Evolutionary conservation across 1,284 basidiomycete species (phyloP).

Genomic region (Pseudozyma hubeiensis): DNA sequence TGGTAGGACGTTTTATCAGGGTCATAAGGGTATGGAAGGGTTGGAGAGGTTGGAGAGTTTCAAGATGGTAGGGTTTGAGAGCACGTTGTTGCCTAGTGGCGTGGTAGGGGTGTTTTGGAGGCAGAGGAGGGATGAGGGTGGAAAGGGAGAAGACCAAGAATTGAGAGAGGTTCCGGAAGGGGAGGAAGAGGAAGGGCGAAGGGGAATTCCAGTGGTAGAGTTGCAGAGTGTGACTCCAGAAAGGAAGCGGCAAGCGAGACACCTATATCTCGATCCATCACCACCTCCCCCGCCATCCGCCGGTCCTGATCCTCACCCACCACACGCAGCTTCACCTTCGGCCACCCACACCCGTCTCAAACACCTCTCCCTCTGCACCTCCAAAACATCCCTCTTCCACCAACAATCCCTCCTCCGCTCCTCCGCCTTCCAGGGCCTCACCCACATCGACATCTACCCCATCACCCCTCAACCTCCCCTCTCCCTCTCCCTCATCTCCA

Average conservation of each 20-base stretch:
- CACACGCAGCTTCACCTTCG: background rate
- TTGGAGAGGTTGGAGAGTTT: constrained; percentile 29
- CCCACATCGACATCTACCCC: constrained; percentile 39
- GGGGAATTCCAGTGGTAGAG: constrained; percentile 7
- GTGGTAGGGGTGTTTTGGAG: constrained; percentile 15
- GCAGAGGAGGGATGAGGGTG: background rate
- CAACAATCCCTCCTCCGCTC: constrained; percentile 12
- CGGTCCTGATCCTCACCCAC: constrained; percentile 4
- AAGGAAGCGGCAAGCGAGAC: constrained; percentile 3
- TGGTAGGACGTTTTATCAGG: constrained; percentile 33
- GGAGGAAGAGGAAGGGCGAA: constrained; percentile 1
- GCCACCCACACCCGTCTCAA: constrained; percentile 9
- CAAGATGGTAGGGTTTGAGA: constrained; percentile 36
- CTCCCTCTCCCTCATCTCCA: constrained; percentile 2
- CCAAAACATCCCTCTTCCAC: constrained; percentile 42
- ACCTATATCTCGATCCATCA: constrained; percentile 21
- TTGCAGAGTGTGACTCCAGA: constrained; percentile 2
- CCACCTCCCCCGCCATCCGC: background rate
- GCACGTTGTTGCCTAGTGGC: constrained; percentile 29
- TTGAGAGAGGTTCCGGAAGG: constrained; percentile 2
- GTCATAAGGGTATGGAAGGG: constrained; percentile 15
- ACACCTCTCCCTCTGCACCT: constrained; percentile 32
- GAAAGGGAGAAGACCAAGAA: background rate
- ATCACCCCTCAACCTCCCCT: constrained; percentile 42
- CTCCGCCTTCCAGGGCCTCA: constrained; percentile 16